Evolutionary conservation across 306 rosid genomes (phyloP), one percentile per base, ranked within the genome.

Genomic region (Nissolia schottii): DNA sequence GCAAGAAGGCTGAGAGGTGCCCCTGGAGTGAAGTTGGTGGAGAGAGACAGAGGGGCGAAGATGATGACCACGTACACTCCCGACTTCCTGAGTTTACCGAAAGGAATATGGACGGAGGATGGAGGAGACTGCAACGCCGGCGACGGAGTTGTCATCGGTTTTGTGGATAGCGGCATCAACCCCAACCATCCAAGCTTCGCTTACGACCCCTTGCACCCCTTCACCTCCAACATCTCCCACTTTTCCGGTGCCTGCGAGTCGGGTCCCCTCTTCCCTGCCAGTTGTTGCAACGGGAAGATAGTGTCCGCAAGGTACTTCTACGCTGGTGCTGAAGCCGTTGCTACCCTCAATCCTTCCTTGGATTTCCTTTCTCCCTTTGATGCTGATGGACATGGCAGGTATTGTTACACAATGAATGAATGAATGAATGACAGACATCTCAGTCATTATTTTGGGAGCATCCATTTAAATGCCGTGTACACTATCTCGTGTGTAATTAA

Each of bases 331-430:
- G 50, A 80, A 73, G 92, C 97, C 3, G 27, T 13, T 27, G 72
- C 89, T 2, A 65, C 80, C 28, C 89, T 91, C 19, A 81, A 91
- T 57, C 19, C 96, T 79, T 84, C 98, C 0, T 8, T 82, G 0
- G 97, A 94, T 48, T 80, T 94, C 64, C 96, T 91, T 61, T 94
- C 98, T 13, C 98, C 97, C 0, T 87, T 83, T 76, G 96, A 91
- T 81, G 87, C 88, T 2, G 87, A 69, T 46, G 99, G 99, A 51
- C 97, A 91, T 72, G 98, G 99, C 81, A 94, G 98, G 98, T 92
- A 77, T 45, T 16, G 0, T n/a, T n/a, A n/a, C n/a, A n/a, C n/a
- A n/a, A n/a, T n/a, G n/a, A n/a, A n/a, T n/a, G n/a, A n/a, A n/a
- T n/a, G n/a, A n/a, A n/a, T n/a, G n/a, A n/a, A n/a, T n/a, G n/a